Base-by-base conservation (phyloP, 345 rosid genomes). In the Trapa bicornis region DNA sequence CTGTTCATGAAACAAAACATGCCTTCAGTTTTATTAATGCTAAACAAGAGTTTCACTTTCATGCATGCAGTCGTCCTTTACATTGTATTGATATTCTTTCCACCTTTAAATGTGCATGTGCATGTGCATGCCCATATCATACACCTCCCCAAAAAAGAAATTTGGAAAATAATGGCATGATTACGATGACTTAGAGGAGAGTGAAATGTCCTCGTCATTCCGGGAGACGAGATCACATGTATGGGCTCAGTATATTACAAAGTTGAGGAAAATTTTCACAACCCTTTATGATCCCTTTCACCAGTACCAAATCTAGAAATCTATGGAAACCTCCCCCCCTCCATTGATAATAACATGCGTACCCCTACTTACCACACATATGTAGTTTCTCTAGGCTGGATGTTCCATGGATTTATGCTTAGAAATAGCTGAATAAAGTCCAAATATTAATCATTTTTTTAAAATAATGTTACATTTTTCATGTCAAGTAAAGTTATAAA, bases 181-280 rank as follows among this genome's bases (percentile, higher is more conserved):
- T 2, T 37, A 54, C 7, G n/a, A 54, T 35, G 65, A 3, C 11
- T 61, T 15, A 17, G 45, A 22, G 29, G 37, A 41, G 37, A 43
- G 37, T 68, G 72, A 54, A 48, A 22, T 22, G 29, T 60, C 50
- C 72, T 54, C 67, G 76, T 81, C 76, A 65, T 75, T 3, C 62
- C 71, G 74, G 29, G 53, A 67, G 75, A 72, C 57, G 74, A 70
- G 71, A 76, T 73, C 88, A 84, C 88, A 84, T 84, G 86, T 72
- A 54, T 61, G 37, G 73, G 74, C 74, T 84, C 85, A 80, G 86
- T 77, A 54, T 16, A 67, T 62, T 66, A 74, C 65, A 70, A 75
- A 77, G 75, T 69, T 61, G 52, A 56, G 75, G 82, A 69, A 72
- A 80, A 77, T 68, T 76, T 71, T 71, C 75, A 67, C 72, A 72